Evolutionary conservation across 768 basidiomycete genomes (phyloP).

Genomic region (Suillus spraguei): DNA sequence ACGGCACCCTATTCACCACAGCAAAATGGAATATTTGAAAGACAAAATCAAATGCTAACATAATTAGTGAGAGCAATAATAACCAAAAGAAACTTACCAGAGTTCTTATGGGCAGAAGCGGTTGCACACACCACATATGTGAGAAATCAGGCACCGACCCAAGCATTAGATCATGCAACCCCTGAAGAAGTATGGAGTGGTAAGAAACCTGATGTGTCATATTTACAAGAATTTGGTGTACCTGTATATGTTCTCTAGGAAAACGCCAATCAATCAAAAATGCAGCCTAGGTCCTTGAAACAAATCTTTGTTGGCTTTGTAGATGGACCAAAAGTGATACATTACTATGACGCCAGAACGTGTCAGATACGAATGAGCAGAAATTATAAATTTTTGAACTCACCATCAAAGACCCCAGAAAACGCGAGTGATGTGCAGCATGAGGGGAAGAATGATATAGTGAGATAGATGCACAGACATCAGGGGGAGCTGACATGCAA

Average conservation of each 20-base stretch:
- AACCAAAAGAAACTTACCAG: constrained; percentile 23
- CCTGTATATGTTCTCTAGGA: constrained; percentile 20
- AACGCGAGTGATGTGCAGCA: not conserved
- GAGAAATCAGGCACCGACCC: constrained; percentile 21
- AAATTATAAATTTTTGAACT: constrained; percentile 4
- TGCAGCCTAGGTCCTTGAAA: constrained; percentile 14
- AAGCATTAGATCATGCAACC: not conserved
- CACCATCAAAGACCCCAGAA: no score
- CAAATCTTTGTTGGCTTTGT: constrained; percentile 18
- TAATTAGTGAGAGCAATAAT: constrained; percentile 38
- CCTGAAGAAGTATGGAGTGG: constrained; percentile 18
- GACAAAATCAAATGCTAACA: constrained; percentile 35
- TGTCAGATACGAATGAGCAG: not conserved
- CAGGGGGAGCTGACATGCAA: no score
- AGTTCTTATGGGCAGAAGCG: constrained; percentile 36
- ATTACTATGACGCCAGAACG: constrained; percentile 16
- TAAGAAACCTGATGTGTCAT: constrained; percentile 27
- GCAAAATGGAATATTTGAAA: constrained; percentile 42
- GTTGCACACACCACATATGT: constrained; percentile 30
- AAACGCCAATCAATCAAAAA: constrained; percentile 15
- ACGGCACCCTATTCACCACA: constrained; percentile 39
- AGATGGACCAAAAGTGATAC: constrained; percentile 12
- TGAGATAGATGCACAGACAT: not conserved
- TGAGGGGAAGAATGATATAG: not conserved
- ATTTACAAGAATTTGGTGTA: constrained; percentile 26